A percentile compares a stretch with the other conserved stretches of the same genome.
Conservation (phyloP, 1,284 basidiomycete species). For the Polyporus tsugae region DNA sequence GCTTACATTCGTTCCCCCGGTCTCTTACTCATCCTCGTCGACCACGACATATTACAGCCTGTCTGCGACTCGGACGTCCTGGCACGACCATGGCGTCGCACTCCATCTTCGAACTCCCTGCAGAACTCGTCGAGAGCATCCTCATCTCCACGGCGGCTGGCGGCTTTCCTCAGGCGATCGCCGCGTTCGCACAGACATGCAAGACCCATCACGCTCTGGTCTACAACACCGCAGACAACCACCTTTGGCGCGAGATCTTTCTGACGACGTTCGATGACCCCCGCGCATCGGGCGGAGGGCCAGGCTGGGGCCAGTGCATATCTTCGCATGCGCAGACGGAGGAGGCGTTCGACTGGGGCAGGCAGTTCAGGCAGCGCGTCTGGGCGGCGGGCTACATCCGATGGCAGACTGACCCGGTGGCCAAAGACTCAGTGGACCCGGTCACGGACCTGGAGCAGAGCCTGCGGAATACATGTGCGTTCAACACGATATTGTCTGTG, state of each 20-base stretch:
- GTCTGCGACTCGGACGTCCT: neutral
- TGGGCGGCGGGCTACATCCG: constrained; percentile 36
- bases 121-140: constrained; percentile 55
- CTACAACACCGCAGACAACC: constrained; percentile 51
- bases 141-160: constrained; percentile 46
- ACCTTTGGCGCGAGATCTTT: constrained; percentile 63
- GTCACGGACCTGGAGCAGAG: constrained; percentile 3
- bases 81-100: constrained; percentile 1
- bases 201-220: constrained; percentile 48
- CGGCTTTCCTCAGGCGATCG: constrained; percentile 46
- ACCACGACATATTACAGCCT: neutral
- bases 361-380: constrained; percentile 35
- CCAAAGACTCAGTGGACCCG: constrained; percentile 2
- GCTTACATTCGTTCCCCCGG: neutral
- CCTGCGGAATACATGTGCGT: constrained; percentile 23
- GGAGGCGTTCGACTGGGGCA: constrained; percentile 37
- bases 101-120: constrained; percentile 38
- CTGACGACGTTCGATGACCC: constrained; percentile 61
- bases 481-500: constrained; percentile 42
- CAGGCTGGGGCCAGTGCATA: constrained; percentile 22
- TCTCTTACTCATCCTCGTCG: neutral
- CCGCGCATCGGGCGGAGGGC: constrained; percentile 33
- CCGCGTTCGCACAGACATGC: constrained; percentile 55
- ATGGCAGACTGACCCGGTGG: constrained; percentile 23
- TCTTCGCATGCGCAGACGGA: constrained; percentile 3